These are phyloP conservation scores for Mycosphaerella sp. DNA, from an alignment of 2,329 filamentous ascomycete genomes.

Conservation along the genomic window DNA sequence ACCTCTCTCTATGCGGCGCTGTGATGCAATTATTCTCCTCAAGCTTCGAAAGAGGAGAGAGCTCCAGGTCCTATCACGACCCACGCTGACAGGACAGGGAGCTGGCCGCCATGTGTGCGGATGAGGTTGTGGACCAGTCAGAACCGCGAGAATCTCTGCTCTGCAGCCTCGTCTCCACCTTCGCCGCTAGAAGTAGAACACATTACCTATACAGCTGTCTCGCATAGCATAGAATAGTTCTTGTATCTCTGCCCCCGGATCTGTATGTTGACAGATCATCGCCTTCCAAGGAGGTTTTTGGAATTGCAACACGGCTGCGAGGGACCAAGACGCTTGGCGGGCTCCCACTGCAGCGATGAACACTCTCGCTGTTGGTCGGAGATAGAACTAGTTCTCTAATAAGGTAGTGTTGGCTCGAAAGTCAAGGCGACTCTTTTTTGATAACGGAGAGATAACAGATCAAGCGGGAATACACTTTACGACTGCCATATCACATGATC, in stretches of 20 bases:
- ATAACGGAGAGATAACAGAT: conserved; percentile 3
- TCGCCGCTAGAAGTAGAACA: too few relatives aligned
- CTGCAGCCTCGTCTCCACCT: background rate
- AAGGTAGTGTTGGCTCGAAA: background rate
- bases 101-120: conserved; percentile 10
- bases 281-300: background rate
- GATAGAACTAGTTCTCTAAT: too few relatives aligned
- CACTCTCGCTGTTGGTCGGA: conserved; percentile 4
- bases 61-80: background rate
- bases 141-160: too few relatives aligned
- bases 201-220: background rate
- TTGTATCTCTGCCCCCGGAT: background rate
- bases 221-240: too few relatives aligned
- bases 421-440: background rate
- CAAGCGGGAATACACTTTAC: background rate
- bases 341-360: background rate
- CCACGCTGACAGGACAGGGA: conserved; percentile 11
- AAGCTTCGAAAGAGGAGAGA: conserved; percentile 12
- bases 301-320: background rate
- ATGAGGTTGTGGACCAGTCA: background rate
- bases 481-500: background rate
- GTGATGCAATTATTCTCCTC: conserved; percentile 9
- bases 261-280: background rate
- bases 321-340: conserved; percentile 1
- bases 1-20: background rate